Percentiles rank a stretch among this genome's conserved stretches.
phyloP scores from a whole-genome alignment of 768 basidiomycete genomes.

The Leccinum rimulosum region DNA sequence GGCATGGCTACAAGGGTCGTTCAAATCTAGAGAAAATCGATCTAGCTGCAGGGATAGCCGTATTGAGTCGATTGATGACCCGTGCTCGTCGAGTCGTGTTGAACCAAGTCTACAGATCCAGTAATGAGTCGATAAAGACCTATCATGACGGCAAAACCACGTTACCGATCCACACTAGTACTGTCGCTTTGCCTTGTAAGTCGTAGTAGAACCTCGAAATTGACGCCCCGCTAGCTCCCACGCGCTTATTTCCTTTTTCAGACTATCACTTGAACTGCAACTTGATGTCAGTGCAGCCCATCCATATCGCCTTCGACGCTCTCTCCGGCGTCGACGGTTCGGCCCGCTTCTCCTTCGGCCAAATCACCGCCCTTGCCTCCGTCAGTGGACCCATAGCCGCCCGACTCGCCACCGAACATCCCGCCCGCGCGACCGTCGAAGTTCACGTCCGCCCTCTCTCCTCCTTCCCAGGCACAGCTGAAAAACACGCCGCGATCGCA shows the following conservation, averaged over 20 bases:
- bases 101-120: background rate
- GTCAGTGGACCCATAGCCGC: slow-evolving; percentile 82
- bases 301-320: slow-evolving; percentile 50
- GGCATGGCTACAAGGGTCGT: background rate
- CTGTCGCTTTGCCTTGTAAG: no score
- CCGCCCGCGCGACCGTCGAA: slow-evolving; percentile 74
- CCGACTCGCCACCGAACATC: slow-evolving; percentile 62
- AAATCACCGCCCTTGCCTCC: slow-evolving; percentile 55
- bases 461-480: slow-evolving; percentile 64
- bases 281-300: slow-evolving; percentile 4
- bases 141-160: no score
- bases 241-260: background rate
- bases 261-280: background rate
- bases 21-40: background rate
- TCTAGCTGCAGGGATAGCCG: background rate
- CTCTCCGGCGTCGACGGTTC: slow-evolving; percentile 77
- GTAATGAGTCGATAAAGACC: no score
- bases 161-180: no score
- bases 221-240: background rate
- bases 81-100: background rate
- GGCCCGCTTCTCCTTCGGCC: slow-evolving; percentile 52
- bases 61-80: background rate
- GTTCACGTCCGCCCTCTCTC: slow-evolving; percentile 68
- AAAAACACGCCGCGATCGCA: slow-evolving; percentile 54
- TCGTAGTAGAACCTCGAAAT: no score